Evolutionary conservation across 805 yeast species (phyloP).

Genomic region (Hanseniaspora clermontiae): DNA sequence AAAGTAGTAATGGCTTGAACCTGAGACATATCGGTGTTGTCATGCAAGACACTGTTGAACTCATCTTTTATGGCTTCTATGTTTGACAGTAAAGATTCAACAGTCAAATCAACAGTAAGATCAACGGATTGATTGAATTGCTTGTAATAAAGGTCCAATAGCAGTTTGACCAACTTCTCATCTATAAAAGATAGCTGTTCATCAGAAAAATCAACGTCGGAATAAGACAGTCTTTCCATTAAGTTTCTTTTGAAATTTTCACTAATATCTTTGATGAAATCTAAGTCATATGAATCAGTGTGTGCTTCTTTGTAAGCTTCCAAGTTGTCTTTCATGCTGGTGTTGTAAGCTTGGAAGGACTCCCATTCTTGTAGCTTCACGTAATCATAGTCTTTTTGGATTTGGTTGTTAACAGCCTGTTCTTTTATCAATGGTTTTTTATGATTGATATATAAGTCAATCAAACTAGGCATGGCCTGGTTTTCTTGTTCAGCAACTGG

Average conservation of each 20-base stretch:
- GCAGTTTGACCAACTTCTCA: background rate
- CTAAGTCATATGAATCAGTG: background rate
- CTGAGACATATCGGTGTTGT: background rate
- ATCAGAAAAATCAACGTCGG: background rate
- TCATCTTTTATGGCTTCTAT: background rate
- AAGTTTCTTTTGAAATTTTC: background rate
- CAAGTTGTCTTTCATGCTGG: slow-evolving; percentile 1
- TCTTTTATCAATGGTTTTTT: slow-evolving; percentile 16
- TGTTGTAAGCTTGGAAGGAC: slow-evolving; percentile 26
- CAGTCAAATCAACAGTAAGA: background rate
- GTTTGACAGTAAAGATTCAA: background rate
- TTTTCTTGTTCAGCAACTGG: background rate
- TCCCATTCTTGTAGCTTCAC: slow-evolving; percentile 28
- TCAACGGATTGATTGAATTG: background rate
- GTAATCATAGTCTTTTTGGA: slow-evolving; percentile 28
- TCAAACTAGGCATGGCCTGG: background rate
- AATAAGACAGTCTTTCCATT: background rate
- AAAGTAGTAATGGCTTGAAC: background rate
- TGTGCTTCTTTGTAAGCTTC: background rate
- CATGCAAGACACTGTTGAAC: background rate
- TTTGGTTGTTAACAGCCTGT: slow-evolving; percentile 21
- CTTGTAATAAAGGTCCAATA: background rate
- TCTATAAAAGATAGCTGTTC: background rate
- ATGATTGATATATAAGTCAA: slow-evolving; percentile 15
- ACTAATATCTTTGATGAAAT: background rate